Percentiles rank a stretch among this genome's conserved stretches.
Conservation (phyloP, 2,329 filamentous ascomycete genomes). For the Sclerotinia spermophila region DNA sequence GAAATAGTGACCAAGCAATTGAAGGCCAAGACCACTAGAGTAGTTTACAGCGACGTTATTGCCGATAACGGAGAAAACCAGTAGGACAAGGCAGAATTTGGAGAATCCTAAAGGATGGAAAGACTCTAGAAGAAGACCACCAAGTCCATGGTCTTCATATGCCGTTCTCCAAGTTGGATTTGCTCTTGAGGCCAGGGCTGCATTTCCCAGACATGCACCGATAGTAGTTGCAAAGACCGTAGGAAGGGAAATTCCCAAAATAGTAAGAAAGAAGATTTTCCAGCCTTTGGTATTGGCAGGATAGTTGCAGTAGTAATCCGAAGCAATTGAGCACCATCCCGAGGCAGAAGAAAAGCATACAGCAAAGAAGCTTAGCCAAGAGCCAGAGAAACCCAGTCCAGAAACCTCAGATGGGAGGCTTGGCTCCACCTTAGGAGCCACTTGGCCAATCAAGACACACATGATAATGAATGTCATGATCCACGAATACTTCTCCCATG, state of each 20-base stretch:
- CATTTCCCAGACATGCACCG: constrained; percentile 43
- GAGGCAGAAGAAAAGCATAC: constrained; percentile 34
- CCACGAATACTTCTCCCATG: constrained; percentile 49
- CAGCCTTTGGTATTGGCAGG: constrained; percentile 35
- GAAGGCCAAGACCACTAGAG: constrained; percentile 34
- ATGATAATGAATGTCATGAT: constrained; percentile 46
- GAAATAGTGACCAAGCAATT: constrained; percentile 35
- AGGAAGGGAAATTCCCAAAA: constrained; percentile 32
- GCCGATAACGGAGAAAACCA: constrained; percentile 35
- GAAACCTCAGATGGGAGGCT: constrained; percentile 35
- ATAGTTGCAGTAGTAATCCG: constrained; percentile 37
- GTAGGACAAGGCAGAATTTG: constrained; percentile 43
- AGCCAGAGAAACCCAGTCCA: constrained; percentile 38
- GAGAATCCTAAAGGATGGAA: constrained; percentile 46
- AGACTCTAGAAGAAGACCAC: constrained; percentile 45
- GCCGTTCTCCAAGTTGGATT: constrained; percentile 41
- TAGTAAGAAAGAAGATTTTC: constrained; percentile 35
- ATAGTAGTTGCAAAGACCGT: constrained; percentile 43
- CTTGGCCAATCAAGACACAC: constrained; percentile 46
- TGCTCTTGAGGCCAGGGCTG: constrained; percentile 36
- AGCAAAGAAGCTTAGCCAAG: constrained; percentile 32
- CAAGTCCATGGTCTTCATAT: constrained; percentile 44
- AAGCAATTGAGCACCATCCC: constrained; percentile 35
- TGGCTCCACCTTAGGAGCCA: constrained; percentile 43
- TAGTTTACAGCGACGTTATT: constrained; percentile 37